Conservation (phyloP, 345 rosid genomes). For the Gynandropsis gynandra region DNA sequence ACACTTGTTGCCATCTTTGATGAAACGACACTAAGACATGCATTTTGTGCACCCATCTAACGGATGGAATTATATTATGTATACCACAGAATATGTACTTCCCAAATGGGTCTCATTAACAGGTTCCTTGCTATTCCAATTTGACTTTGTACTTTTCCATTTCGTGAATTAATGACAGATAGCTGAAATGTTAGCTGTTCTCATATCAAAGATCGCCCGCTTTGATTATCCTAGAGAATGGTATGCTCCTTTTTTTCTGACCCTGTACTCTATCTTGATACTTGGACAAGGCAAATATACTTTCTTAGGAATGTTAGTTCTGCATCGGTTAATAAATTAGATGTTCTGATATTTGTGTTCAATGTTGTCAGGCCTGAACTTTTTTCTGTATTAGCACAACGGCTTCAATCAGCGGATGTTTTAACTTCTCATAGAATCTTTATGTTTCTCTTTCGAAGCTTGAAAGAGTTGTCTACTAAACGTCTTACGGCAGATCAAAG, state of each 20-base stretch:
- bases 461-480: conserved; percentile 90
- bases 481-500: conserved; percentile 86
- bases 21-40: background rate
- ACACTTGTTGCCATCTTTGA: conserved; percentile 2
- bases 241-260: conserved; percentile 21
- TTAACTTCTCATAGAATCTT: conserved; percentile 87
- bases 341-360: conserved; percentile 18
- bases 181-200: conserved; percentile 77
- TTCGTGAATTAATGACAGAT: conserved; percentile 40
- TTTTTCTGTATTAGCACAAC: conserved; percentile 70
- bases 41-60: conserved; percentile 1
- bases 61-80: conserved; percentile 15
- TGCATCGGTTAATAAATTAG: conserved; percentile 3
- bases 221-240: conserved; percentile 94
- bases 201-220: conserved; percentile 85
- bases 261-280: background rate
- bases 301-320: conserved; percentile 15
- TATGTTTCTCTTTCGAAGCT: conserved; percentile 78
- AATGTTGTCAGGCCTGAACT: conserved; percentile 70
- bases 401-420: conserved; percentile 69
- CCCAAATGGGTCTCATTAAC: no score
- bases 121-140: no score
- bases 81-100: no score
- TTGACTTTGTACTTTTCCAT: background rate
- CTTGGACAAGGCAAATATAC: background rate